Conservation (phyloP, 2,329 filamentous ascomycete genomes). For the Fonsecaea pedrosoi region DNA sequence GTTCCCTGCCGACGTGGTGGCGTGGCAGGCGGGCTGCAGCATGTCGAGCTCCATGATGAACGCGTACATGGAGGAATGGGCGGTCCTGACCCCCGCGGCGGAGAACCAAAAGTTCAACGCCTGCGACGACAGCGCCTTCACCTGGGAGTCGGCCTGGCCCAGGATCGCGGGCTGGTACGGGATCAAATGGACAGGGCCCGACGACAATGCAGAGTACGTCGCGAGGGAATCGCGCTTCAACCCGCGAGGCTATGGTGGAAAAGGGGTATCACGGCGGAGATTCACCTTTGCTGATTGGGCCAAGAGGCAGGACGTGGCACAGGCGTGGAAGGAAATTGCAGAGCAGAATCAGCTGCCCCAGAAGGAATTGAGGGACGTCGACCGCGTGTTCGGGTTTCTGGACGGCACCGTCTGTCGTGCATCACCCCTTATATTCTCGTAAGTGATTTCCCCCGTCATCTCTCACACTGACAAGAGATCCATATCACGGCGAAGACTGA, state of each 20-base stretch:
- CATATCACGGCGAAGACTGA: not conserved
- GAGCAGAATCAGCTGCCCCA: constrained; percentile 50
- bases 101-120: constrained; percentile 59
- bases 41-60: constrained; percentile 57
- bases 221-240: constrained; percentile 41
- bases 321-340: constrained; percentile 56
- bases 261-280: constrained; percentile 46
- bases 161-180: constrained; percentile 55
- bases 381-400: constrained; percentile 56
- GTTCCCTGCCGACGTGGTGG: constrained; percentile 52
- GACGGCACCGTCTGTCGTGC: constrained; percentile 50
- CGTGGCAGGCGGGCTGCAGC: constrained; percentile 53
- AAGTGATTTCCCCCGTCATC: constrained; percentile 20
- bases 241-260: constrained; percentile 53
- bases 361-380: constrained; percentile 50
- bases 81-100: constrained; percentile 50
- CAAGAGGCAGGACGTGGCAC: constrained; percentile 49
- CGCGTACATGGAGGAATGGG: constrained; percentile 59
- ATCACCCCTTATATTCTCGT: constrained; percentile 44
- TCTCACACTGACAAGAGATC: not conserved
- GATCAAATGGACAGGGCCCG: constrained; percentile 46
- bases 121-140: constrained; percentile 53
- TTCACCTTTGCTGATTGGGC: constrained; percentile 58
- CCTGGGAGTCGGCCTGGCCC: constrained; percentile 58
- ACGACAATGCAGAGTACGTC: constrained; percentile 33